Conservation (phyloP, 192 early-diverging fungal genomes). For the Rhizophlyctis rosea region DNA sequence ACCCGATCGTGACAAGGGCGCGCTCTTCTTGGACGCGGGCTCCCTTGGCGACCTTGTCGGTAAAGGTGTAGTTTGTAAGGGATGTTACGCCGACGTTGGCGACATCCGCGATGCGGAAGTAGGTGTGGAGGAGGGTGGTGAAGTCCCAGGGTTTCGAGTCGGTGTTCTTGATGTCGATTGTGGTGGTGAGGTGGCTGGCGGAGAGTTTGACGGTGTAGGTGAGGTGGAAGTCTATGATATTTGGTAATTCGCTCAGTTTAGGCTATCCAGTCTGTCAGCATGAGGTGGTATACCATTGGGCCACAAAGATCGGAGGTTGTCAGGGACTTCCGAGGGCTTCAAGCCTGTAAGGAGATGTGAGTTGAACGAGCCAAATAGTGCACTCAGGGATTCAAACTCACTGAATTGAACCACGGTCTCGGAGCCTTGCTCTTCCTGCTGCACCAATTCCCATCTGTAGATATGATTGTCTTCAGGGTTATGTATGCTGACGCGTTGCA, state of each 20-base stretch:
- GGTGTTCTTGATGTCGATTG: conserved; percentile 72
- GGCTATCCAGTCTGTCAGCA: too few species aligned
- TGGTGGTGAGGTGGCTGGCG: conserved; percentile 63
- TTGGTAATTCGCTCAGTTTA: too few species aligned
- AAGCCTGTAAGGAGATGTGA: conserved; percentile 54
- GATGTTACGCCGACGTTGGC: conserved; percentile 58
- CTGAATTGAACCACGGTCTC: conserved; percentile 53
- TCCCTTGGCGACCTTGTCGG: conserved; percentile 67
- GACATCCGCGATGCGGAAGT: conserved; percentile 67
- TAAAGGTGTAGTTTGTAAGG: conserved; percentile 58
- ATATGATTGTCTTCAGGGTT: neutral
- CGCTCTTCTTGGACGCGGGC: conserved; percentile 11
- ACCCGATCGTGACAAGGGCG: conserved; percentile 56
- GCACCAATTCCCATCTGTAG: conserved; percentile 53
- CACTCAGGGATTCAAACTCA: too few species aligned
- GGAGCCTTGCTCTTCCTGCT: too few species aligned
- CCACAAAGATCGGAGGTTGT: conserved; percentile 57
- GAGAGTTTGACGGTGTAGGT: conserved; percentile 79
- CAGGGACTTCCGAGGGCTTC: conserved; percentile 52
- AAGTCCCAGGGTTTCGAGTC: conserved; percentile 70
- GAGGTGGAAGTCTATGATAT: conserved; percentile 56
- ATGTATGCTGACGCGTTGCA: neutral
- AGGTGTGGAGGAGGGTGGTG: conserved; percentile 90
- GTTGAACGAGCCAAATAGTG: too few species aligned
- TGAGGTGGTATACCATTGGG: conserved; percentile 48